phyloP scores from a whole-genome alignment of 2,329 filamentous ascomycete genomes.

The Clonostachys chloroleuca region DNA sequence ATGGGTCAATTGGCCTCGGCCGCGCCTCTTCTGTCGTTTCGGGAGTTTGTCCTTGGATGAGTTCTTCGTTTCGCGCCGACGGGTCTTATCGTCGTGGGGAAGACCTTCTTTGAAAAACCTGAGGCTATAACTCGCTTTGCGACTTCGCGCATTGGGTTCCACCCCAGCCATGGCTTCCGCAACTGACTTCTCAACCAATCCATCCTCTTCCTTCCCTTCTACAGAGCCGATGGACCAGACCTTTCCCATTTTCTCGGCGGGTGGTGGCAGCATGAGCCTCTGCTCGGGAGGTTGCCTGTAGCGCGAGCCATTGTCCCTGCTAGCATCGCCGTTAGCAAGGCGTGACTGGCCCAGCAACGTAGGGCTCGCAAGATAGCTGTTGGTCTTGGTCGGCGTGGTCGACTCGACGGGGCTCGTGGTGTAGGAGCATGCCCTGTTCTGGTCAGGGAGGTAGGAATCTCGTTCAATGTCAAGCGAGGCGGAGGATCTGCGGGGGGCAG shows the following conservation, averaged over 20 bases:
- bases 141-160: constrained; percentile 60
- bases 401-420: constrained; percentile 18
- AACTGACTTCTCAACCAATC: constrained; percentile 61
- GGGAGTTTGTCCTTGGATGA: constrained; percentile 33
- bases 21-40: constrained; percentile 25
- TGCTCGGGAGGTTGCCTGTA: constrained; percentile 32
- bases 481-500: constrained; percentile 17
- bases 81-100: constrained; percentile 51
- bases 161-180: constrained; percentile 55
- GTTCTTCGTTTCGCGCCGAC: constrained; percentile 35
- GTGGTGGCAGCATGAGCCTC: constrained; percentile 32
- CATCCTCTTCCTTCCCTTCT: constrained; percentile 42
- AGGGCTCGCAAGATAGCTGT: constrained; percentile 5
- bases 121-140: constrained; percentile 63
- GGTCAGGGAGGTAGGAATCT: constrained; percentile 9
- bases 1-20: not conserved
- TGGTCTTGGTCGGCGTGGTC: constrained; percentile 10
- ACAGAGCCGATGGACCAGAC: constrained; percentile 59
- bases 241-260: constrained; percentile 54
- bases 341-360: constrained; percentile 7
- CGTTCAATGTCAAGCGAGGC: constrained; percentile 27
- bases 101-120: constrained; percentile 64
- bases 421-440: constrained; percentile 5
- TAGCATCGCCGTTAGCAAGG: constrained; percentile 11
- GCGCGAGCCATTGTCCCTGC: constrained; percentile 10